A percentile compares a stretch with the other conserved stretches of the same genome.
Conservation (phyloP, 805 yeast genomes). For the Candida vaughaniae region DNA sequence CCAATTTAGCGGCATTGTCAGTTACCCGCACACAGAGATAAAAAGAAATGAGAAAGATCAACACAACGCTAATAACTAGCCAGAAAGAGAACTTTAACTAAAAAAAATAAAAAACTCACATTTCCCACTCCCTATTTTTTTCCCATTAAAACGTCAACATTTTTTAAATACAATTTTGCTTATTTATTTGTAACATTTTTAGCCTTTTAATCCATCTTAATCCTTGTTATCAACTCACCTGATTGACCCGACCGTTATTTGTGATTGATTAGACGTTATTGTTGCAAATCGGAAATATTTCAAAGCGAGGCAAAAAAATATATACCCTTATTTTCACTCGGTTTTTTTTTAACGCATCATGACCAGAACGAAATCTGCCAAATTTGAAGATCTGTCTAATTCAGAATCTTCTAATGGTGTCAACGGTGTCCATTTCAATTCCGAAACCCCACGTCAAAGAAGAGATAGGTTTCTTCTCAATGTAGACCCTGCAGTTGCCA, state of each 20-base stretch:
- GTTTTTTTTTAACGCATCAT: not conserved
- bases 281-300: not conserved
- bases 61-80: slow-evolving; percentile 7
- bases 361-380: not conserved
- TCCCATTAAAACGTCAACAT: no score
- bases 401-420: not conserved
- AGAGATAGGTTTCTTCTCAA: slow-evolving; percentile 44
- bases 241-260: no score
- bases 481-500: slow-evolving; percentile 58
- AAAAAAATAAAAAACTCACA: no score
- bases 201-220: no score
- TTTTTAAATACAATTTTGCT: no score
- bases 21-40: slow-evolving; percentile 7
- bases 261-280: no score
- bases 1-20: slow-evolving; percentile 6
- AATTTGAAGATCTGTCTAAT: not conserved
- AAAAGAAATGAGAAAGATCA: slow-evolving; percentile 9
- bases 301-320: not conserved
- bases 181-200: no score
- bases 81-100: no score
- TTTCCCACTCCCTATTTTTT: no score
- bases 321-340: not conserved
- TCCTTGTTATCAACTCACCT: no score
- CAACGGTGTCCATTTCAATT: not conserved
- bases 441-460: not conserved